phyloP scores from a whole-genome alignment of 2,329 filamentous ascomycete species.

The Sporothrix globosa region DNA sequence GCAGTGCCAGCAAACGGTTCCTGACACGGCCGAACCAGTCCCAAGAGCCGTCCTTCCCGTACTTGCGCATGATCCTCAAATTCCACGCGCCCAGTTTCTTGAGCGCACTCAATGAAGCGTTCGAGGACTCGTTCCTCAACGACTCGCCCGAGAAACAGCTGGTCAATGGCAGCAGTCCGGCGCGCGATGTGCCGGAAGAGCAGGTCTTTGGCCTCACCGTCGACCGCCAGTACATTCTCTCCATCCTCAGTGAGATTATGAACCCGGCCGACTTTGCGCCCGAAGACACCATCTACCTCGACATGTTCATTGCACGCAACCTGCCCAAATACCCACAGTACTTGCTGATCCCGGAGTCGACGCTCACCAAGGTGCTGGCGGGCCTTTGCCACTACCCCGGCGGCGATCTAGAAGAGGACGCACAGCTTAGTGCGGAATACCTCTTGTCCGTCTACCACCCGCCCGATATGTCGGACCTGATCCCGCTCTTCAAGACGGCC shows the following conservation, averaged over 20 bases:
- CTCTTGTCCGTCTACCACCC: constrained; percentile 91
- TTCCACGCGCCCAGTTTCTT: constrained; percentile 92
- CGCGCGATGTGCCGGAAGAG: constrained; percentile 61
- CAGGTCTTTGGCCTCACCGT: constrained; percentile 71
- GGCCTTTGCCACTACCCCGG: constrained; percentile 85
- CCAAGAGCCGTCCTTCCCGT: constrained; percentile 77
- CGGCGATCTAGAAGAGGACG: constrained; percentile 82
- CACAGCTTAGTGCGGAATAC: constrained; percentile 96
- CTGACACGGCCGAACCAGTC: constrained; percentile 58
- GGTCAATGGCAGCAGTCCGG: constrained; percentile 52
- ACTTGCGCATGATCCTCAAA: constrained; percentile 79
- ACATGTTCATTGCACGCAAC: constrained; percentile 98
- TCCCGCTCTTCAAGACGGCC: constrained; percentile 77
- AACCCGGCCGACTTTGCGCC: constrained; percentile 71
- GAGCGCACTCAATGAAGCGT: constrained; percentile 94
- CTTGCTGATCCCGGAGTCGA: constrained; percentile 83
- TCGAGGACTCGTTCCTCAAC: constrained; percentile 93
- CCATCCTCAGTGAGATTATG: constrained; percentile 91
- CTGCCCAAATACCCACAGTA: constrained; percentile 97
- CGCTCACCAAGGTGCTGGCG: constrained; percentile 76
- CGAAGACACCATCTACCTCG: constrained; percentile 87
- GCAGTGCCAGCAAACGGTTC: constrained; percentile 60
- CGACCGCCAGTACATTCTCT: constrained; percentile 89
- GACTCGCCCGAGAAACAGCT: constrained; percentile 67
- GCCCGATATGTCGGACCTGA: constrained; percentile 73